These are phyloP conservation scores for Obba rivulosa DNA, from an alignment of 768 basidiomycete genomes.

Conservation along the genomic window DNA sequence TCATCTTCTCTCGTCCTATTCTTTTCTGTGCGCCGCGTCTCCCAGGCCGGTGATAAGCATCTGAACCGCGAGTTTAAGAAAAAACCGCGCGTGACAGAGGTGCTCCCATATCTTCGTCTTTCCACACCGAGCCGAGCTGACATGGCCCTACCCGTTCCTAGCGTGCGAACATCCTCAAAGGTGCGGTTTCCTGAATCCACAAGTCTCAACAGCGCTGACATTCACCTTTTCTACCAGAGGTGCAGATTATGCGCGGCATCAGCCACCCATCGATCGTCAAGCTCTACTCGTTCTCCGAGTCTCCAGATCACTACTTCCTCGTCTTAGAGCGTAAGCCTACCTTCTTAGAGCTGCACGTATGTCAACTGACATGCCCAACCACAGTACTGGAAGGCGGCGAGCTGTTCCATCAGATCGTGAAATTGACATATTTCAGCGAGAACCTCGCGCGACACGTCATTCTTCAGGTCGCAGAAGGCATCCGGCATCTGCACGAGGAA, in stretches of 20 bases:
- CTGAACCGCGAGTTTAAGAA: slow-evolving; percentile 93
- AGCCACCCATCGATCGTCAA: slow-evolving; percentile 92
- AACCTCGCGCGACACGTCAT: slow-evolving; percentile 97
- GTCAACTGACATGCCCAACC: background rate
- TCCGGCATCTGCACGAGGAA: slow-evolving; percentile 94
- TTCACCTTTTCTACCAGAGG: slow-evolving; percentile 52
- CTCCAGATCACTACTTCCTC: slow-evolving; percentile 88
- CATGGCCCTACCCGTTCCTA: slow-evolving; percentile 30
- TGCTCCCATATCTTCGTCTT: slow-evolving; percentile 36
- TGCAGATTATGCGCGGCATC: slow-evolving; percentile 97
- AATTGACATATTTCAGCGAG: slow-evolving; percentile 97
- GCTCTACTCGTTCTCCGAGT: slow-evolving; percentile 88
- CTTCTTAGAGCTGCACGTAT: background rate
- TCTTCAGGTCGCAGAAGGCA: slow-evolving; percentile 89
- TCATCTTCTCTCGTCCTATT: slow-evolving; percentile 12
- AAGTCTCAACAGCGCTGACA: background rate
- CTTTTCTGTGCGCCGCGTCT: slow-evolving; percentile 19
- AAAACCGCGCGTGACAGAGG: slow-evolving; percentile 97
- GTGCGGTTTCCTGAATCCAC: slow-evolving; percentile 28
- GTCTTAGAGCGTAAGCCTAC: slow-evolving; percentile 75
- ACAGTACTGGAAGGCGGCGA: slow-evolving; percentile 97
- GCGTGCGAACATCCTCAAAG: slow-evolving; percentile 98
- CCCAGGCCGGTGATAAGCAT: slow-evolving; percentile 86
- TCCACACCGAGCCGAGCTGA: slow-evolving; percentile 17
- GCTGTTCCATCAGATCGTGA: slow-evolving; percentile 98